Evolutionary conservation across 83 land plant species (phyloP).

Genomic region (Picea abies): DNA sequence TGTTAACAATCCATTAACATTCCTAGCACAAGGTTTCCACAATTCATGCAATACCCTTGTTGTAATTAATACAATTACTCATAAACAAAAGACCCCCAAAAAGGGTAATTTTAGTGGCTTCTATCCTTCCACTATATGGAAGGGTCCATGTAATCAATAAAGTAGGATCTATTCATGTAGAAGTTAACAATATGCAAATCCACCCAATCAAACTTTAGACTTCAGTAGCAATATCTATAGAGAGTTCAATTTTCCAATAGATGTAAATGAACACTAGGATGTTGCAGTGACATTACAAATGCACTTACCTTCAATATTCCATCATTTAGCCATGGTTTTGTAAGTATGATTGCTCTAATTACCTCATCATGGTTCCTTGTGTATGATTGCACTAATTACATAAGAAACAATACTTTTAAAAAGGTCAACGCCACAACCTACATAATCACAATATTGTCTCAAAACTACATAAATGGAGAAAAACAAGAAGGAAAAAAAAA

Average conservation of each 20-base stretch:
- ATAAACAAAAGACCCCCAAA: too few species aligned
- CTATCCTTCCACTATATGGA: background rate
- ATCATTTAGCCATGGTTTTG: conserved; percentile 95
- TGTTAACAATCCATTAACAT: too few species aligned
- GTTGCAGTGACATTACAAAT: too few species aligned
- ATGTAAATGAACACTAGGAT: background rate
- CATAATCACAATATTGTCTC: conserved; percentile 99
- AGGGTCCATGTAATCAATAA: background rate
- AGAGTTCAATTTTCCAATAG: background rate
- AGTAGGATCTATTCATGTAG: too few species aligned
- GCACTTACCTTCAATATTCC: conserved; percentile 86
- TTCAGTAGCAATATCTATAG: background rate
- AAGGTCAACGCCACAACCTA: conserved; percentile 98
- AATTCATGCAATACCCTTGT: too few species aligned
- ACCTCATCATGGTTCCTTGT: too few species aligned
- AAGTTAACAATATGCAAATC: too few species aligned
- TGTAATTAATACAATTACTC: too few species aligned
- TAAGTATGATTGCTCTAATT: conserved; percentile 99
- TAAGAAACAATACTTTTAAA: conserved; percentile 98
- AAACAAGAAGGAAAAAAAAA: background rate
- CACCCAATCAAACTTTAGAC: too few species aligned
- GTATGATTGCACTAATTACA: too few species aligned
- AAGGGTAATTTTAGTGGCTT: too few species aligned
- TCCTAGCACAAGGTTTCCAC: too few species aligned
- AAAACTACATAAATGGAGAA: conserved; percentile 54